These are phyloP conservation scores for Cutaneotrichosporon mucoides DNA, from an alignment of 1,284 basidiomycete species.

Conservation along the genomic window DNA sequence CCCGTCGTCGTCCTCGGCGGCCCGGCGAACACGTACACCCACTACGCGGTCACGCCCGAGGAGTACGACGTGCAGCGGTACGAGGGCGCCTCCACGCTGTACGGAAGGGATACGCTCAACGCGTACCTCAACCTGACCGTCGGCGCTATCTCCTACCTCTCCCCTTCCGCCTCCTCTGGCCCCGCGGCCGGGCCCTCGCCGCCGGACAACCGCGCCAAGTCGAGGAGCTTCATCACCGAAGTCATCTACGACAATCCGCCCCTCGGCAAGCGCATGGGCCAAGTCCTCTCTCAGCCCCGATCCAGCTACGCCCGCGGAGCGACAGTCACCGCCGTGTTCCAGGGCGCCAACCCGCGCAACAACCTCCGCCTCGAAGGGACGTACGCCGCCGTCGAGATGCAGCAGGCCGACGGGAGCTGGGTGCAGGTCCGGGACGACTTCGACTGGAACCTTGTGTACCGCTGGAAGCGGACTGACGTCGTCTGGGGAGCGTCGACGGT, in stretches of 20 bases:
- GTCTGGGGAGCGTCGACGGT: slow-evolving; percentile 5
- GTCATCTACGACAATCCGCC: slow-evolving; percentile 15
- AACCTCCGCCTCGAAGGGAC: slow-evolving; percentile 19
- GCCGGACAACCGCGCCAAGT: slow-evolving; percentile 8
- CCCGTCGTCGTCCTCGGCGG: slow-evolving; percentile 18
- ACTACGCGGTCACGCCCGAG: slow-evolving; percentile 13
- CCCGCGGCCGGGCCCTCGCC: not conserved
- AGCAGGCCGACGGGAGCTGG: slow-evolving; percentile 6
- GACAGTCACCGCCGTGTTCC: slow-evolving; percentile 3
- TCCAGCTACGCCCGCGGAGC: not conserved
- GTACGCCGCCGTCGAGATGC: slow-evolving; percentile 13
- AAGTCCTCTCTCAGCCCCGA: slow-evolving; percentile 5
- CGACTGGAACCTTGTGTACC: slow-evolving; percentile 14
- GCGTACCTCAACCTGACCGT: slow-evolving; percentile 17
- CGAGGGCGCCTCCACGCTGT: slow-evolving; percentile 19
- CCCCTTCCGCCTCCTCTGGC: not conserved
- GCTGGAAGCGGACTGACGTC: slow-evolving; percentile 9
- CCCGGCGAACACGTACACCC: slow-evolving; percentile 15
- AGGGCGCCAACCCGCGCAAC: slow-evolving; percentile 19
- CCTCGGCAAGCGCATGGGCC: slow-evolving; percentile 5
- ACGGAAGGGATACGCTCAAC: slow-evolving; percentile 11
- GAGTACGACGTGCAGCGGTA: slow-evolving; percentile 19
- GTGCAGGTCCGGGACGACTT: slow-evolving; percentile 8
- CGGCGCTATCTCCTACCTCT: slow-evolving; percentile 5
- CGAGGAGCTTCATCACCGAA: not conserved